Percentiles rank a stretch among this genome's conserved stretches.
phyloP scores from a whole-genome alignment of 139 green algal species.

The Picochlorum sp. region DNA sequence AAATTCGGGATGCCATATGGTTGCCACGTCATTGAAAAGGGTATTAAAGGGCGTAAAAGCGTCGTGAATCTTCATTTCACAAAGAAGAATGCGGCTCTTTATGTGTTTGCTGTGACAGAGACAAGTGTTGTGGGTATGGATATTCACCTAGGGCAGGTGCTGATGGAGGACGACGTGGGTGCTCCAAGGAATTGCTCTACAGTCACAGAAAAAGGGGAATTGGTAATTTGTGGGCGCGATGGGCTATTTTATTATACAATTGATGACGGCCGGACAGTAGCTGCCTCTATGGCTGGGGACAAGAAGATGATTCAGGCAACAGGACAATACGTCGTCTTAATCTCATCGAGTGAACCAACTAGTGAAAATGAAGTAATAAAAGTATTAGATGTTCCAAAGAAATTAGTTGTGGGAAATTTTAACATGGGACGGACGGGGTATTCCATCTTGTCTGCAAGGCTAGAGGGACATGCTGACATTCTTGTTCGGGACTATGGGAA shows the following conservation, averaged over 20 bases:
- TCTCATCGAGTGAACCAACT: conserved; percentile 4
- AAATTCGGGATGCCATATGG: background rate
- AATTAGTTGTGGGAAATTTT: no score
- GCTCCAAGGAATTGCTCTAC: conserved; percentile 4
- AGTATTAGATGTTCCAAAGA: no score
- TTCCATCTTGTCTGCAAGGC: conserved; percentile 54
- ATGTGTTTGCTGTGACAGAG: conserved; percentile 49
- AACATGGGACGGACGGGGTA: background rate
- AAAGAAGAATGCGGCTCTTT: background rate
- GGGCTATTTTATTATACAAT: conserved; percentile 68
- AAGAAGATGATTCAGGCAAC: conserved; percentile 46
- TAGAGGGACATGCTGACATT: conserved; percentile 25
- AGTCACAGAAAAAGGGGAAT: conserved; percentile 13
- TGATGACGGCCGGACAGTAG: conserved; percentile 9
- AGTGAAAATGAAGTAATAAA: background rate
- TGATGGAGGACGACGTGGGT: conserved; percentile 40
- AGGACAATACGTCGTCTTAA: conserved; percentile 46
- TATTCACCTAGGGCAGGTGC: conserved; percentile 6
- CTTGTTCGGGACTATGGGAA: conserved; percentile 2
- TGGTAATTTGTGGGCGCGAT: conserved; percentile 47
- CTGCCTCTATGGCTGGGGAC: background rate
- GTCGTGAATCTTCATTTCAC: background rate
- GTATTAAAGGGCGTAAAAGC: background rate
- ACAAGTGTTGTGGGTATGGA: conserved; percentile 7
- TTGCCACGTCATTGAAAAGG: background rate